Evolutionary conservation across 2,329 filamentous ascomycete genomes (phyloP).

Genomic region (Scytalidium lignicola): DNA sequence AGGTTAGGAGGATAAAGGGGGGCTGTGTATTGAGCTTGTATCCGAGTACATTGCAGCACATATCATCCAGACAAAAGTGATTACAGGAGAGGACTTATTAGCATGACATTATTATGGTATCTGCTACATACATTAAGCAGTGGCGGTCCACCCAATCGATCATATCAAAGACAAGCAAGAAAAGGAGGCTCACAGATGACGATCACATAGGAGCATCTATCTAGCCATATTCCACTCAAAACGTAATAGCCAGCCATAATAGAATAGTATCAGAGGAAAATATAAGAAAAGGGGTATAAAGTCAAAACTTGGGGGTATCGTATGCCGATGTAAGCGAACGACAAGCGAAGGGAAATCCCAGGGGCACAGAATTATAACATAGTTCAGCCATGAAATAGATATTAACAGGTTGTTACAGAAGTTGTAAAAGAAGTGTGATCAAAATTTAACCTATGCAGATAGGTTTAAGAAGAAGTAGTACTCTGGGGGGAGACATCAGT

Average conservation of each 20-base stretch:
- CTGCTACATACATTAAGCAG: not conserved
- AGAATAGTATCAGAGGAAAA: not conserved
- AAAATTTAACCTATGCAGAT: not conserved
- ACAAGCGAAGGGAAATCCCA: slow-evolving; percentile 5
- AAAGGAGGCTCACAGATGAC: not conserved
- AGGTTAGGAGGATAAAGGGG: no score
- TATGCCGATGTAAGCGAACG: slow-evolving; percentile 13
- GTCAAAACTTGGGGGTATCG: slow-evolving; percentile 10
- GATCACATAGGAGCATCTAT: slow-evolving; percentile 4
- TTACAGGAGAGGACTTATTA: slow-evolving; percentile 1
- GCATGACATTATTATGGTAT: slow-evolving; percentile 2
- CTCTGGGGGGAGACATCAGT: slow-evolving; percentile 17
- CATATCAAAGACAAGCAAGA: slow-evolving; percentile 3
- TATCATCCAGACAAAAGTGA: not conserved
- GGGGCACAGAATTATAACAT: slow-evolving; percentile 1
- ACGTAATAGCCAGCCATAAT: not conserved
- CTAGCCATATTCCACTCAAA: not conserved
- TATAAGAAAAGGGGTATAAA: slow-evolving; percentile 3
- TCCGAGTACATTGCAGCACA: no score
- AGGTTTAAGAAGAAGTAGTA: not conserved
- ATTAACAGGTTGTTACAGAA: slow-evolving; percentile 1
- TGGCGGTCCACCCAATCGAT: not conserved
- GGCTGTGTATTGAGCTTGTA: no score
- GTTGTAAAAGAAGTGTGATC: not conserved
- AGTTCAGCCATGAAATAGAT: not conserved